These are phyloP conservation scores for Boletus pseudopeckii DNA, from an alignment of 768 basidiomycete genomes.

Conservation along the genomic window DNA sequence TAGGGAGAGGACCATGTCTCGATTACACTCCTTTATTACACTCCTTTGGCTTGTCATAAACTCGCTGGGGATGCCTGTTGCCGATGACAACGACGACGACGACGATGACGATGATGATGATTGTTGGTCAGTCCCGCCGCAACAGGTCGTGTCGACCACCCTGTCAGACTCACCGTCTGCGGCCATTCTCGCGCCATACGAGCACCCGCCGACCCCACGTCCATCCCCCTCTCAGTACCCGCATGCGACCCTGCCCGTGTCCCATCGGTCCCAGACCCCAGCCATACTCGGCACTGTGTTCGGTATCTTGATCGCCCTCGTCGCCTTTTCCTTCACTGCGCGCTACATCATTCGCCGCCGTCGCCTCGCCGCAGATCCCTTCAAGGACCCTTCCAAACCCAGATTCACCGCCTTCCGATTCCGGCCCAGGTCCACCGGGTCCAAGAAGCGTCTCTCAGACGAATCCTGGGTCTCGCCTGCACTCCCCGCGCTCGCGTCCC, in stretches of 20 bases:
- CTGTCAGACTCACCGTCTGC: background rate
- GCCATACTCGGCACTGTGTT: constrained; percentile 16
- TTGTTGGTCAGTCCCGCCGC: background rate
- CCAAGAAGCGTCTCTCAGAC: constrained; percentile 24
- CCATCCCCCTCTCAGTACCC: constrained; percentile 7
- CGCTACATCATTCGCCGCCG: constrained; percentile 16
- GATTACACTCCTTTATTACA: constrained; percentile 18
- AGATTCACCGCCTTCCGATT: constrained; percentile 3
- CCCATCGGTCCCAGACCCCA: constrained; percentile 3
- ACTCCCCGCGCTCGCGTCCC: constrained; percentile 4
- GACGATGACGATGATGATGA: background rate
- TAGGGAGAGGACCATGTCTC: constrained; percentile 4
- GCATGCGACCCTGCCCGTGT: constrained; percentile 10
- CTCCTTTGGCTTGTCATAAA: constrained; percentile 7
- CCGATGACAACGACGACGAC: constrained; percentile 5
- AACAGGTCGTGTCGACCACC: background rate
- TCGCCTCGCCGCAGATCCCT: constrained; percentile 4
- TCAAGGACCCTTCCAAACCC: constrained; percentile 9
- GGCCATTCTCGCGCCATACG: constrained; percentile 12
- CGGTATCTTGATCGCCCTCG: constrained; percentile 14
- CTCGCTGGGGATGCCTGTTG: constrained; percentile 6
- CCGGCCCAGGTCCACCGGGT: background rate
- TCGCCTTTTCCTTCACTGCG: background rate
- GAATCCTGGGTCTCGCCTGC: constrained; percentile 25
- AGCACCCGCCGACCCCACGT: constrained; percentile 6